Evolutionary conservation across 2,329 filamentous ascomycete genomes (phyloP), one percentile per base, ranked within the genome.

Genomic region (Fusarium burgessii): DNA sequence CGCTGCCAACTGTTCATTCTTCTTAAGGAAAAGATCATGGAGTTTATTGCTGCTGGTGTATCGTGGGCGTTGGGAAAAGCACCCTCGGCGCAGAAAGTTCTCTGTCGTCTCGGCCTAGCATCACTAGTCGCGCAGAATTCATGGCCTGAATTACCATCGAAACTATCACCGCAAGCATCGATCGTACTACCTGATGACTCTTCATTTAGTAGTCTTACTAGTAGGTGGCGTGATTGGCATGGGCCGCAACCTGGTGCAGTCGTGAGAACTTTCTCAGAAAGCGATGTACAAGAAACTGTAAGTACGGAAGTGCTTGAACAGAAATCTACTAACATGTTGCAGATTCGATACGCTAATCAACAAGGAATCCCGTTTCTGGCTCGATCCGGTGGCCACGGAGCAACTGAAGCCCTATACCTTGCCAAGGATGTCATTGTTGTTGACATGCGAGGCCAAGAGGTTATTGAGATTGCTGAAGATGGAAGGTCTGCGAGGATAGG

Each of bases 211-310:
- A 18, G 15, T 7, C 40, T 57, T 4, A 25, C 50, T 4, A 66
- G 59, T 5, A 54, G 70, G 29, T 73, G 70, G 70, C 47, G 62
- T 7, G 70, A 73, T 12, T 73, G 70, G 70, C 59, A 73, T 52
- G 67, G 63, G 0, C 70, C 70, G 2, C 41, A 66, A 1, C 66
- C 45, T 7, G 42, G 57, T 6, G 66, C 47, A 1, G 43, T 73
- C 1, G 71, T 73, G 14, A 45, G 36, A 17, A 58, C 41, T 2
- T 54, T 66, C 4, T 63, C 57, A 0, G 70, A 73, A 36, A 36
- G 10, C 7, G 70, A 73, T 25, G 67, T 73, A 5, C 70, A 68
- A 12, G 67, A 73, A 43, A 62, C 71, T 6, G 70, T 66, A 29
- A 27, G 58, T 3, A 4, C 6, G 6, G 8, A 10, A 14, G 15